These are phyloP conservation scores for Saturnispora quitensis DNA, from an alignment of 805 yeast species.

Conservation along the genomic window DNA sequence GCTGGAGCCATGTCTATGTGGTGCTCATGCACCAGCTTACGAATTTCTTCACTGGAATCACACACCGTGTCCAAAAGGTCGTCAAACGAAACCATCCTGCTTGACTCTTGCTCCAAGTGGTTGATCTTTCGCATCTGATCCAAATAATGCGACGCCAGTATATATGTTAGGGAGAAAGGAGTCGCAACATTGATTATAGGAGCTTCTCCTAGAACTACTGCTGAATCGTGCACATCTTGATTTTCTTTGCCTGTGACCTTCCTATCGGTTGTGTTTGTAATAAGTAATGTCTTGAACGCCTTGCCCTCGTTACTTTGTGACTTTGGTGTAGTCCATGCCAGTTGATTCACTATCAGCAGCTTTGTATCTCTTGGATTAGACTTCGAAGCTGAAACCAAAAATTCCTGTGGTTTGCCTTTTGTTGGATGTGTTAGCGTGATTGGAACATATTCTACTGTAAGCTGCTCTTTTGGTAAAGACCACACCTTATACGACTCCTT, in stretches of 20 bases:
- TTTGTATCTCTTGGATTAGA: background rate
- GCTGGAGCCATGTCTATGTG: background rate
- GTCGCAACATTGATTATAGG: background rate
- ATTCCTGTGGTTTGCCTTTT: conserved; percentile 6
- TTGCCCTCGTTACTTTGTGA: conserved; percentile 10
- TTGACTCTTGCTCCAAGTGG: conserved; percentile 2
- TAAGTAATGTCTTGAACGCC: background rate
- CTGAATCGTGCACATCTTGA: background rate
- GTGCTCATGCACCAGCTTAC: background rate
- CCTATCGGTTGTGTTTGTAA: background rate
- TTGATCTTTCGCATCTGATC: background rate
- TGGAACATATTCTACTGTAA: conserved; percentile 5
- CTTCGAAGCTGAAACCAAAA: conserved; percentile 2
- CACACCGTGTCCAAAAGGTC: conserved; percentile 30
- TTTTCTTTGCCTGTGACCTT: background rate
- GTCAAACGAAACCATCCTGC: conserved; percentile 31
- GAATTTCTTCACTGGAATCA: background rate
- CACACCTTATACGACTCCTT: background rate
- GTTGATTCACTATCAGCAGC: conserved; percentile 23
- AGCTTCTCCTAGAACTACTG: background rate
- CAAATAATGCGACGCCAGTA: background rate
- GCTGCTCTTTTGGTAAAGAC: background rate
- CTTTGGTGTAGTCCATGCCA: conserved; percentile 14
- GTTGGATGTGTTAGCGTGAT: conserved; percentile 9
- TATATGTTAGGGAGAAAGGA: background rate